Base-by-base conservation (phyloP, 805 yeast species). In the Candida endomychidarum region DNA sequence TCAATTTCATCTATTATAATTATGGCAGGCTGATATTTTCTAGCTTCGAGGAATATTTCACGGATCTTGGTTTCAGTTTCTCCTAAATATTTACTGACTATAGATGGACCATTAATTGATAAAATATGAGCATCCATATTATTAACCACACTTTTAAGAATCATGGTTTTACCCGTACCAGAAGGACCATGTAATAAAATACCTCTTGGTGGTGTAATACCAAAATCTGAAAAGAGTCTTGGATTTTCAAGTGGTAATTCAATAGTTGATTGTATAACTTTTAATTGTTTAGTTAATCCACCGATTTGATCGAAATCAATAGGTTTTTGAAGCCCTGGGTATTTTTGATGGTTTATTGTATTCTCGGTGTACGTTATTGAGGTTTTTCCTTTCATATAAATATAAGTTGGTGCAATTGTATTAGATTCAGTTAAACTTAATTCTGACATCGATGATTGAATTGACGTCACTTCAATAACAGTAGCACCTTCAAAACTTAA, bases 121-220 rank as follows among this genome's bases (percentile, higher is more conserved):
- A 93, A 70, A 0, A 91, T 80, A 60, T 91, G 99, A 0, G 95
- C 95, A 45, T 83, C 75, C 1, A 77, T 68, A 43, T 84, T 91
- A 46, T 79, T 72, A 0, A 96, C 95, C 8, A 91, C 80, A 19
- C 96, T 83, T 40, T 86, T 75, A 25, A 93, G 68, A 6, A 93
- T 71, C 87, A 90, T 78, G 1, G 97, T 86, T 58, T 91, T 91
- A 37, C 99, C 99, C 0, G 97, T 91, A 3, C 99, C 99, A 2
- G 98, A 93, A 2, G 97, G 96, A 0, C 99, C 99, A 63, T 91
- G 96, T 9, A 91, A 63, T 11, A 91, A 65, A n/a, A 91, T 80
- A 24, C 99, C 99, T 42, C 96, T 71, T 10, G 96, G 96, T 7
- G 99, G 97, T 7, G 83, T 74, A 14, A 89, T 83, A n/a, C 91